Base-by-base conservation (phyloP, 2,329 filamentous ascomycete species). In the Eutypella sp. region DNA sequence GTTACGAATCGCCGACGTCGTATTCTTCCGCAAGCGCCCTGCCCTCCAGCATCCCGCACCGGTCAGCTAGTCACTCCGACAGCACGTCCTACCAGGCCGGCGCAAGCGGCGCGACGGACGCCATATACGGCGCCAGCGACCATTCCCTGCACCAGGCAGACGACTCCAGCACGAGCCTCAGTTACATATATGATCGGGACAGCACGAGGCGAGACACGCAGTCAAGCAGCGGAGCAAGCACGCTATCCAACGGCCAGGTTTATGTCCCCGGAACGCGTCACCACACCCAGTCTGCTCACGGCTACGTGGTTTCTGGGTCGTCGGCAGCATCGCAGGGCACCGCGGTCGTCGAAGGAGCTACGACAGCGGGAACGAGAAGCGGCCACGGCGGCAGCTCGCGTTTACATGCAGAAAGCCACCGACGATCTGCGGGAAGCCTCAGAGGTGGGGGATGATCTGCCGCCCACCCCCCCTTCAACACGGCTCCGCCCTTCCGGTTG, bases 211-310 rank as follows among this genome's bases (percentile, higher is more conserved):
- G 58, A 20, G 54, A 56, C 19, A 58, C 57, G 1, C 56, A 56
- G 10, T 57, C 60, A 3, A 55, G 53, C 41, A 50, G 55, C n/a
- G 52, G 54, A 9, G 49, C 44, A 22, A 50, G 46, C 39, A 45
- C 50, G 5, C 57, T 66, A 3, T 50, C 62, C 37, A 66, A 65
- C 49, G 63, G 64, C 13, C 63, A 67, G 19, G 46, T 60, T 38
- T 67, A 67, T 48, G 59, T 66, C 1, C 62, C 63, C 3, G 58
- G 61, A 4, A 54, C 56, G 23, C 45, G 44, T 1, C 57, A 60
- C 22, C 53, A 60, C 20, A 33, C 48, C 5, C 52, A 59, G 27
- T 38, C 49, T 3, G 46, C 54, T 1, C 56, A 60, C 23, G 43
- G 43, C 19, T 59, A 61, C 41, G 48, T 55, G 7, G 39, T 55